phyloP scores from a whole-genome alignment of 202 grass and related monocot genomes.

The Bolboschoenoplectus hybrid region DNA sequence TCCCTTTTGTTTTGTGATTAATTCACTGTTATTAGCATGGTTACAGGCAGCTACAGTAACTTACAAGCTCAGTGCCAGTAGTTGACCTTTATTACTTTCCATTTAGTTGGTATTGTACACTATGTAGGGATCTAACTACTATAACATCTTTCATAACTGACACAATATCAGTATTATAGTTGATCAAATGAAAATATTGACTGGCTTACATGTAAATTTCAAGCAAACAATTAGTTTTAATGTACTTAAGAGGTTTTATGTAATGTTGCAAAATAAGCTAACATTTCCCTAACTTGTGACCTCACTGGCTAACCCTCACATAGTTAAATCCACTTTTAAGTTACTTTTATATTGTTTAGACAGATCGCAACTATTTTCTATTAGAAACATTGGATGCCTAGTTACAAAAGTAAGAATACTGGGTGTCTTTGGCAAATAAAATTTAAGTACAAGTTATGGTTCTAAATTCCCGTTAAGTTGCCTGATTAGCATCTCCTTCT shows the following conservation, averaged over 20 bases:
- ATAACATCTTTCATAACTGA: background rate
- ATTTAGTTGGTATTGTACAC: background rate
- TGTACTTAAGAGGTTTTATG: background rate
- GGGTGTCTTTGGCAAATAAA: background rate
- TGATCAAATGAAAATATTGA: background rate
- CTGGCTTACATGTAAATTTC: slow-evolving; percentile 1
- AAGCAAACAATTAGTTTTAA: background rate
- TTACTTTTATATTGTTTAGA: background rate
- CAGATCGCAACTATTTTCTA: background rate
- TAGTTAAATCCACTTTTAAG: background rate
- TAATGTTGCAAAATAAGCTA: background rate
- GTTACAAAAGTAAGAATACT: background rate
- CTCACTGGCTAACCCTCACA: background rate
- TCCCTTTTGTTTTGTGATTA: background rate
- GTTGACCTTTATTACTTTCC: background rate
- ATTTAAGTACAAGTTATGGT: background rate
- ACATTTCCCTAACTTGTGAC: background rate
- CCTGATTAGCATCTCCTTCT: background rate
- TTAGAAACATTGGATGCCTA: background rate
- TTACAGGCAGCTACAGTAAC: background rate
- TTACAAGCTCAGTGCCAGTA: background rate
- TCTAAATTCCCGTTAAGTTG: background rate
- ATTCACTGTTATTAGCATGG: background rate
- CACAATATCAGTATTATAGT: background rate
- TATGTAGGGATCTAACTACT: background rate